phyloP scores from a whole-genome alignment of 352 stramenopile genomes.

The Phytophthora megakarya region DNA sequence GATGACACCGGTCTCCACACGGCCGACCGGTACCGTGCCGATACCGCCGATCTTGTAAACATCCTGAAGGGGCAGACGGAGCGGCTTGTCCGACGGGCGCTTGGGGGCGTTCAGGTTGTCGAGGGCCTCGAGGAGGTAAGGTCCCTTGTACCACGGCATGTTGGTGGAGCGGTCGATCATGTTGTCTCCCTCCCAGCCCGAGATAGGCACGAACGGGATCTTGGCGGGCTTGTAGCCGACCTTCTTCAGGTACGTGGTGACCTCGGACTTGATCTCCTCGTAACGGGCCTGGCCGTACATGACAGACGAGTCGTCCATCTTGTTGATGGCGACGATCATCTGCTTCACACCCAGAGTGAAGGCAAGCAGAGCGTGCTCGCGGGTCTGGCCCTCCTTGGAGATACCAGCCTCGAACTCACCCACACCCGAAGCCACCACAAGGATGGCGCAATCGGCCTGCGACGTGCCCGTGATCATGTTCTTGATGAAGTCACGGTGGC shows the following conservation, averaged over 20 bases:
- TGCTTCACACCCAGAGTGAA: conserved; percentile 98
- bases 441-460: conserved; percentile 97
- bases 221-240: conserved; percentile 96
- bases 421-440: conserved; percentile 93
- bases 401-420: conserved; percentile 96
- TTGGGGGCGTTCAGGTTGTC: conserved; percentile 93
- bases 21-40: conserved; percentile 95
- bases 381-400: conserved; percentile 94
- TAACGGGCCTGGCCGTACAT: conserved; percentile 95
- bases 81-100: conserved; percentile 92
- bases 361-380: conserved; percentile 95
- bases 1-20: conserved; percentile 97
- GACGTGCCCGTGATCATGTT: conserved; percentile 99
- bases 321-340: conserved; percentile 98
- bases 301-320: conserved; percentile 97
- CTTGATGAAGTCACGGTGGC: conserved; percentile 99
- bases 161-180: conserved; percentile 94
- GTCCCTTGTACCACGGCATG: conserved; percentile 98
- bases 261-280: conserved; percentile 93
- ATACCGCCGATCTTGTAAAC: conserved; percentile 98
- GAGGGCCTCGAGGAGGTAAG: conserved; percentile 91
- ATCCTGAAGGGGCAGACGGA: conserved; percentile 96
- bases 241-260: conserved; percentile 94
- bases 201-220: conserved; percentile 97
- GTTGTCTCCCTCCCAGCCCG: conserved; percentile 97